Conservation (phyloP, 2,329 filamentous ascomycete genomes). For the Passalora sequoiae region DNA sequence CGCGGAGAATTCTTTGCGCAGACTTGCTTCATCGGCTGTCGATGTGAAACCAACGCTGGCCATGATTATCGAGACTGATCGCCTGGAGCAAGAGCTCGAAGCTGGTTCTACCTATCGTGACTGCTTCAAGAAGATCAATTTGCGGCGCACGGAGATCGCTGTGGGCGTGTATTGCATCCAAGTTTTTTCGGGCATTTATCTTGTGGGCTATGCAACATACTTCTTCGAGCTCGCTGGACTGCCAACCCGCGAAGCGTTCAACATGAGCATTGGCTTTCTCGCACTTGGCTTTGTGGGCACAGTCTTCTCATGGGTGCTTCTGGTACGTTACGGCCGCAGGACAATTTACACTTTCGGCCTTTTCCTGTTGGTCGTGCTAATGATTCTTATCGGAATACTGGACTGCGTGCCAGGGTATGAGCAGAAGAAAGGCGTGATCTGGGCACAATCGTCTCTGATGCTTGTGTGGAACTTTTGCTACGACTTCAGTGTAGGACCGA, state of each 20-base stretch:
- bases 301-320: conserved; percentile 38
- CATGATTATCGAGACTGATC: conserved; percentile 38
- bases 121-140: conserved; percentile 41
- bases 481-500: conserved; percentile 36
- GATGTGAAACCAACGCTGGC: conserved; percentile 38
- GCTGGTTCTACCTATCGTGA: conserved; percentile 36
- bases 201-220: conserved; percentile 45
- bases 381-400: conserved; percentile 38
- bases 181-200: conserved; percentile 39
- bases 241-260: conserved; percentile 36
- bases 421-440: conserved; percentile 30
- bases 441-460: conserved; percentile 41
- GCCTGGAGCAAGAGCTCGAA: conserved; percentile 37
- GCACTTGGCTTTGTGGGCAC: conserved; percentile 42
- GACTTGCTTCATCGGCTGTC: conserved; percentile 35
- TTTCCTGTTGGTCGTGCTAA: conserved; percentile 32
- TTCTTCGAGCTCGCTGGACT: conserved; percentile 46
- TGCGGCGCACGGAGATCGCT: conserved; percentile 42
- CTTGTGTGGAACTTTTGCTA: conserved; percentile 36
- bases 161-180: conserved; percentile 42
- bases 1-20: conserved; percentile 33
- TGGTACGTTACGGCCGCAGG: conserved; percentile 38
- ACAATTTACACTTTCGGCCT: conserved; percentile 38
- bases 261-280: conserved; percentile 40
- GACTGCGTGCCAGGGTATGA: conserved; percentile 35